Evolutionary conservation across 2,329 filamentous ascomycete genomes (phyloP), one percentile per base, ranked within the genome.

Genomic region (Fusarium sulawesiense): DNA sequence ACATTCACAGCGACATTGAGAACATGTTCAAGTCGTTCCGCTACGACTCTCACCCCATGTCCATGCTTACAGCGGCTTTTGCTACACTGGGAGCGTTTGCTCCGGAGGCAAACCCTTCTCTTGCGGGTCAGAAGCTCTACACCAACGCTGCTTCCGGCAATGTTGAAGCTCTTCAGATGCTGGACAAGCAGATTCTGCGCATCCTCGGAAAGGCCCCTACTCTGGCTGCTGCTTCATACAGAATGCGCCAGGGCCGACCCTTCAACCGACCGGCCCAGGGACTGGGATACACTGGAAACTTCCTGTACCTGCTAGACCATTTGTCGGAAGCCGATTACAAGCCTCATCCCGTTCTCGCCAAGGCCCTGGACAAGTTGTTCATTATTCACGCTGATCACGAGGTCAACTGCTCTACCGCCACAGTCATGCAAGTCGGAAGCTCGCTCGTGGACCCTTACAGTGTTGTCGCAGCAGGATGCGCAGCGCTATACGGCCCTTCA

Each of bases 381-480:
- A 84, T 88, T 56, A 81, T 89, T 25, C 85, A 87, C 66, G 84
- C 85, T 4, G 87, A 89, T 69, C 87, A 89, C 72, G 87, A 88
- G 64, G 85, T 89, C 75, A 87, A 88, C 68, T 84, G 85, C 72
- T 86, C 85, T 3, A 88, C 86, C 0, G 86, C 87, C 2, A 85
- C 86, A 2, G 82, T 87, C 32, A 77, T 89, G 18, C 85, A 88
- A 60, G 85, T 88, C 21, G 86, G 87, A 10, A 86, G 83, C 58
- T 85, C 85, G 0, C 76, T 89, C 13, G 83, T 88, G 0, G 87
- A 89, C 70, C 86, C 87, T 0, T 88, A 80, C 64, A 86, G 83
- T 67, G 80, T 86, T 20, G 84, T 88, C 14, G 78, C 85, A 2
- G 84, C 86, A 0, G 81, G 85, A 7, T 83, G 84, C n/a, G 82